These are phyloP conservation scores for Medicago lupulina DNA, from an alignment of 306 rosid species.

Conservation along the genomic window DNA sequence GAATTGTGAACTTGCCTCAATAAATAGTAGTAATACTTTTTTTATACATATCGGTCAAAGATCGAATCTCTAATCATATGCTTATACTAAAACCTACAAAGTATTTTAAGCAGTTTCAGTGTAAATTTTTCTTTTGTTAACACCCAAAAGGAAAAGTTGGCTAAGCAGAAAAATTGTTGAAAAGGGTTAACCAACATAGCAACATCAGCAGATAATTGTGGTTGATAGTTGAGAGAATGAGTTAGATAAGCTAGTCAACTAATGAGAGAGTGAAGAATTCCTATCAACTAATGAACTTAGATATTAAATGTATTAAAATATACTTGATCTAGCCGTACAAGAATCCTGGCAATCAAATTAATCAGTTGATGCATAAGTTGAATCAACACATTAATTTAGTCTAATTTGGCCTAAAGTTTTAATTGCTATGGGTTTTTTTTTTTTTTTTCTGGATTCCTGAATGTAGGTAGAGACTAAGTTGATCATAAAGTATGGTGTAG, in stretches of 20 bases:
- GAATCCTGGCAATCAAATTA: not conserved
- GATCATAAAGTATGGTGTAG: not conserved
- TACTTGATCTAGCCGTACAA: not conserved
- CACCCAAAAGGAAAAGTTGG: not conserved
- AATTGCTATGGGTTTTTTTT: not conserved
- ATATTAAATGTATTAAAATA: not conserved
- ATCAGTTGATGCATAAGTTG: not conserved
- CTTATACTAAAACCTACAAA: not conserved
- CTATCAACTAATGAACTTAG: not conserved
- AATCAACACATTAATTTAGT: not conserved
- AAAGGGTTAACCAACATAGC: not conserved
- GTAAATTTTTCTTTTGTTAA: not conserved
- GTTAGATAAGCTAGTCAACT: conserved; percentile 10
- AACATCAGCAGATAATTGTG: not conserved
- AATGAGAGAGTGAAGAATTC: not conserved
- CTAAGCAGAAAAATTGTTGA: not conserved
- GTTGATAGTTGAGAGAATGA: not conserved
- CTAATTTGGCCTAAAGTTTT: not conserved
- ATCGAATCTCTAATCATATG: not conserved
- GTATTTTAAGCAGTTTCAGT: not conserved
- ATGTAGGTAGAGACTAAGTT: not conserved
- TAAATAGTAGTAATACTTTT: too few relatives aligned
- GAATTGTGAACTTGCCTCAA: too few relatives aligned
- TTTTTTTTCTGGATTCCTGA: not conserved
- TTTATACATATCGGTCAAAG: not conserved